Evolutionary conservation across 1,139 yeast genomes (phyloP).

Genomic region (Kodamaea plutei): DNA sequence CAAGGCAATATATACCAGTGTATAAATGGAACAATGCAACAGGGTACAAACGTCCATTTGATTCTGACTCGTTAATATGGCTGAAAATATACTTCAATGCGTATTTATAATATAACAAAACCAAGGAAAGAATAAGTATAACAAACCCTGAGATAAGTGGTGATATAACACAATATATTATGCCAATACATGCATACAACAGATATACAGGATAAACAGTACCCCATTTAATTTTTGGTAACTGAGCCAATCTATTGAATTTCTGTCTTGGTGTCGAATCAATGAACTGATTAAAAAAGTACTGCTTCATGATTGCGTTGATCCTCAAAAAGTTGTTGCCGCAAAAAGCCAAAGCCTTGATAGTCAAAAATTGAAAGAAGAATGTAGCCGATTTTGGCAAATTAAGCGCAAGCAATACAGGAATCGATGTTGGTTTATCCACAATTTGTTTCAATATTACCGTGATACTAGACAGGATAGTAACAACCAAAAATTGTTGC

Average conservation of each 20-base stretch:
- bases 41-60: constrained; percentile 69
- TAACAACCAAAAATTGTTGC: constrained; percentile 79
- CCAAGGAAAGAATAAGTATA: constrained; percentile 52
- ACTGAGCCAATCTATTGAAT: constrained; percentile 39
- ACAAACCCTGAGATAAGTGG: constrained; percentile 71
- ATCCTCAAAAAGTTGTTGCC: constrained; percentile 64
- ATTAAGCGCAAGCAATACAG: constrained; percentile 66
- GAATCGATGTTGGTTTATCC: constrained; percentile 69
- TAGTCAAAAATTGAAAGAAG: constrained; percentile 67
- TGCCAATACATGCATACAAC: constrained; percentile 69
- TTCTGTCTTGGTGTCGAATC: constrained; percentile 61
- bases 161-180: constrained; percentile 72
- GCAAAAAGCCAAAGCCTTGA: constrained; percentile 69
- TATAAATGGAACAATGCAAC: constrained; percentile 70
- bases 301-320: constrained; percentile 39
- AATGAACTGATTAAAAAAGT: constrained; percentile 31
- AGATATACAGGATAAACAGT: constrained; percentile 72
- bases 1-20: constrained; percentile 76
- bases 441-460: constrained; percentile 61
- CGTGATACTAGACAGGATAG: constrained; percentile 77
- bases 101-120: constrained; percentile 66
- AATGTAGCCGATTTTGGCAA: constrained; percentile 81
- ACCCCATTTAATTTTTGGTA: constrained; percentile 65
- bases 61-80: constrained; percentile 52
- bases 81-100: constrained; percentile 53